Percentiles rank a stretch among this genome's conserved stretches.
Conservation (phyloP, 176 grass and related monocot species). For the Oryza rufipogon region DNA sequence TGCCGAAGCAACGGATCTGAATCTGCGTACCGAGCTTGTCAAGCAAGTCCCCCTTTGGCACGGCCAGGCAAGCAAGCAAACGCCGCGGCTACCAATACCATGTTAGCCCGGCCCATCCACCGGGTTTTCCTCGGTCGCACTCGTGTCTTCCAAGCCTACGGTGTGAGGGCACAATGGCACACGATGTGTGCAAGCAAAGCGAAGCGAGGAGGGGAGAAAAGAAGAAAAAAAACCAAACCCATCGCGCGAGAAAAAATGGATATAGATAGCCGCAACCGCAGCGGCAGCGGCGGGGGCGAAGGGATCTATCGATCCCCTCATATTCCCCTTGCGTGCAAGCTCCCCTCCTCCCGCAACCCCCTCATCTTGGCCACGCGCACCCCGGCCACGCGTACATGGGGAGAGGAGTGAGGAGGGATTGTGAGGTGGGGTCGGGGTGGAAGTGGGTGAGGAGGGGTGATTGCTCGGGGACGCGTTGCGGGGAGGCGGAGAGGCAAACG, state of each 20-base stretch:
- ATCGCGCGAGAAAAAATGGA: not conserved
- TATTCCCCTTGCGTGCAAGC: slow-evolving; percentile 90
- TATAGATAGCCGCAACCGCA: not conserved
- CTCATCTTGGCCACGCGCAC: slow-evolving; percentile 47
- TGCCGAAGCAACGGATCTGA: not conserved
- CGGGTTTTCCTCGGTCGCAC: not conserved
- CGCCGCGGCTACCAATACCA: not conserved
- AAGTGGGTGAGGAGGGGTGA: not conserved
- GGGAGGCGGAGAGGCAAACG: slow-evolving; percentile 3
- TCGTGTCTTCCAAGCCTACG: not conserved
- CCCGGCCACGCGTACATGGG: not conserved
- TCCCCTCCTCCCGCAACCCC: slow-evolving; percentile 10
- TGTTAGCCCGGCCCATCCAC: not conserved
- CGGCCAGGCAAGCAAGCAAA: not conserved
- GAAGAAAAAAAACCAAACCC: not conserved
- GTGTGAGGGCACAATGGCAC: not conserved
- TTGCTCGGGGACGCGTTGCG: slow-evolving; percentile 35
- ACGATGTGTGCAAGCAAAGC: not conserved
- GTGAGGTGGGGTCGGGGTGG: not conserved
- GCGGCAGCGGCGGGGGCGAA: slow-evolving; percentile 35
- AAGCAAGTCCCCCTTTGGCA: not conserved
- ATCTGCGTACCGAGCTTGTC: not conserved
- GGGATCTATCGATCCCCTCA: slow-evolving; percentile 49
- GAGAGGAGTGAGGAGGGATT: not conserved
- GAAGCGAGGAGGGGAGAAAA: not conserved